Conservation (phyloP, 2,329 filamentous ascomycete species). For the Calonectria honghensis region DNA sequence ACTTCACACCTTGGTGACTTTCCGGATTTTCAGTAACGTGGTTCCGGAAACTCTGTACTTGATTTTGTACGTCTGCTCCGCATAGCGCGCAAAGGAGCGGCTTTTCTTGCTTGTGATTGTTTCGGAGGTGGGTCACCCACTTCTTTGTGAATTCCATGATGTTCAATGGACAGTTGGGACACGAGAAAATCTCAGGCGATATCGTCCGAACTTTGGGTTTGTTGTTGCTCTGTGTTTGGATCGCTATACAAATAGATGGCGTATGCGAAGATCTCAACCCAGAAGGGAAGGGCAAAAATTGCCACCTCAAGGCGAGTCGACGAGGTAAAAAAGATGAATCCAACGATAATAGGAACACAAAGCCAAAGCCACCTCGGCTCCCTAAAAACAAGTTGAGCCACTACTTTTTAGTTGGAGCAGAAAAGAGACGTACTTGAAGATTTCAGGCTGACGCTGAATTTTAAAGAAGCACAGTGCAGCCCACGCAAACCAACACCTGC, state of each 20-base stretch:
- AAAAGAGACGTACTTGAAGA: background rate
- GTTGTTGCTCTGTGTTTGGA: too few relatives aligned
- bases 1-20: too few relatives aligned
- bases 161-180: background rate
- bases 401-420: background rate
- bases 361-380: background rate
- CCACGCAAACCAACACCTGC: background rate
- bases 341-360: background rate
- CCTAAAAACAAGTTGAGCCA: background rate
- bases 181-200: background rate
- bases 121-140: constrained; percentile 25
- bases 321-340: background rate
- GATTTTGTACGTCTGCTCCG: too few relatives aligned
- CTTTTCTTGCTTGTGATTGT: background rate
- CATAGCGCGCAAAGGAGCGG: too few relatives aligned
- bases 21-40: too few relatives aligned
- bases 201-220: background rate
- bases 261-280: background rate
- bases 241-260: background rate
- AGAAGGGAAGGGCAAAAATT: background rate
- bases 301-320: background rate
- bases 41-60: background rate
- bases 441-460: background rate
- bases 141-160: constrained; percentile 23
- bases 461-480: background rate